A percentile compares a stretch with the other conserved stretches of the same genome.
Conservation (phyloP, 345 rosid species). For the Erucastrum elatum region DNA sequence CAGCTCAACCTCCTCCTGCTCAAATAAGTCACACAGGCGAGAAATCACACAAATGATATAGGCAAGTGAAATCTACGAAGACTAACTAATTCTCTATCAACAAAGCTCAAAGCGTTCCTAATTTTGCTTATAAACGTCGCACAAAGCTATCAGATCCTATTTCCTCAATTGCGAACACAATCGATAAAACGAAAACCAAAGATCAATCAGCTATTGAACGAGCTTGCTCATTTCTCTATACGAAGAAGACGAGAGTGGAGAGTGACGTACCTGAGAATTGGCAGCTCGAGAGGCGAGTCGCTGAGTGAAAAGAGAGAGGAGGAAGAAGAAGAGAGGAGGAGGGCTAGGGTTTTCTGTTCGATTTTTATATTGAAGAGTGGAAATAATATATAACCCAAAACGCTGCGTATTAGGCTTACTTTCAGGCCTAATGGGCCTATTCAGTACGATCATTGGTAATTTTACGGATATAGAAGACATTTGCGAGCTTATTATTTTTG, state of each 20-base stretch:
- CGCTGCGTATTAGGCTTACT: not conserved
- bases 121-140: not conserved
- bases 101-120: not conserved
- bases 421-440: slow-evolving; percentile 24
- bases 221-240: not conserved
- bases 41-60: not conserved
- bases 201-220: not conserved
- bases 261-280: slow-evolving; percentile 13
- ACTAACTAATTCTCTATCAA: not conserved
- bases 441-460: not conserved
- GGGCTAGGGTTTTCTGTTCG: slow-evolving; percentile 30
- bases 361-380: slow-evolving; percentile 10
- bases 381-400: no score
- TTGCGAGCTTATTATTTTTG: not conserved
- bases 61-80: not conserved
- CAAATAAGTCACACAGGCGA: not conserved
- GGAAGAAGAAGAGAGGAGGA: slow-evolving; percentile 16
- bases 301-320: slow-evolving; percentile 11
- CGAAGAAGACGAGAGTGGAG: not conserved
- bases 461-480: not conserved
- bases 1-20: slow-evolving; percentile 1
- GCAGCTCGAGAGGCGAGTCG: slow-evolving; percentile 27
- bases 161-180: not conserved
- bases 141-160: not conserved
- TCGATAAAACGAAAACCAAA: not conserved